Evolutionary conservation across 768 basidiomycete species (phyloP), one percentile per base, ranked within the genome.

Genomic region (Phanerochaete sordida): DNA sequence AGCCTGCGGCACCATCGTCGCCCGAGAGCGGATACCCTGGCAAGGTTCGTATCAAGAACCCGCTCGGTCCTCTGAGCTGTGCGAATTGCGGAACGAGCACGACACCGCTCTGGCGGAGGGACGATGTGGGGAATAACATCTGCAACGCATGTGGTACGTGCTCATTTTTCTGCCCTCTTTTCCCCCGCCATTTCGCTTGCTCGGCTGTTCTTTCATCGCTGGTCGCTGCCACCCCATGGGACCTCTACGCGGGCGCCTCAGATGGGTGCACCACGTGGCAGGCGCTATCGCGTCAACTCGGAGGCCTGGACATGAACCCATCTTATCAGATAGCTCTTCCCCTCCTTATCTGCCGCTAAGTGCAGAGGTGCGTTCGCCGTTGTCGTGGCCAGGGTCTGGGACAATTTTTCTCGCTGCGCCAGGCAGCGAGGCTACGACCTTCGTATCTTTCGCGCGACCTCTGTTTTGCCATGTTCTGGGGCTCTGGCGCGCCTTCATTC

Each of bases 121-220:
- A 95, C 70, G 90, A 92, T 69, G 85, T 91, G 44, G 93, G 93
- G 58, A 94, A 94, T 74, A 93, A 93, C 72, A 93, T 94, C 61
- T 95, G 93, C 74, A 95, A 95, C 77, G 93, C 93, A 56, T 95
- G 93, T 75, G 93, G 93, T 95, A 75, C 70, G 93, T 85, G 30
- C 28, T 45, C 24, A 54, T 61, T 46, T 62, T 62, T 67, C 65
- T 69, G 62, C 35, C 19, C 19, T 9, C 47, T 48, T 39, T 45
- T 15, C 57, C 33, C 15, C 21, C 46, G 24, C 9, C n/a, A n/a
- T n/a, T 46, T 30, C 15, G 15, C n/a, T 30, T 9, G 9, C 51
- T 35, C 26, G 24, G 7, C 35, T 59, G 51, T 31, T 23, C 11
- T 28, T 30, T 37, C 19, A 21, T 35, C 60, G 24, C 37, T 13